phyloP scores from a whole-genome alignment of 192 early-diverging fungal species.

The Oehlia diaphana region DNA sequence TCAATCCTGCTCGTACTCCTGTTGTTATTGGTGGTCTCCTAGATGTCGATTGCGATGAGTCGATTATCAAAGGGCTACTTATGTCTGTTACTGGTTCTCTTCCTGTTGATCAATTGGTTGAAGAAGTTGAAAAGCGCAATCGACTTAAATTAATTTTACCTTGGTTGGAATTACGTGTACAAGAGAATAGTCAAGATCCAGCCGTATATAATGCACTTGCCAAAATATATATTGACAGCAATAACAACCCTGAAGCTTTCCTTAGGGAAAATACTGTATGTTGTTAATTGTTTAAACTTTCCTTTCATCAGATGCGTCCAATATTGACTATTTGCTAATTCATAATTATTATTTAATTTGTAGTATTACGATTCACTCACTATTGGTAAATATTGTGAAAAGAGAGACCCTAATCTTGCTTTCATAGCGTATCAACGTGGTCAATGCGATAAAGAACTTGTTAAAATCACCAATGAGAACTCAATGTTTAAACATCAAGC shows the following conservation, averaged over 20 bases:
- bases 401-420: conserved; percentile 95
- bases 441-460: conserved; percentile 90
- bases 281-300: conserved; percentile 23
- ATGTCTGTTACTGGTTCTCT: conserved; percentile 80
- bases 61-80: conserved; percentile 87
- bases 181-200: conserved; percentile 85
- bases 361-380: conserved; percentile 84
- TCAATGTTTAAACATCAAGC: conserved; percentile 99
- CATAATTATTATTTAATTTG: neutral
- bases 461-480: conserved; percentile 97
- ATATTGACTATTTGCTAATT: neutral
- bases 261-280: conserved; percentile 76
- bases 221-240: conserved; percentile 99
- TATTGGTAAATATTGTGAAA: conserved; percentile 99
- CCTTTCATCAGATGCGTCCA: neutral
- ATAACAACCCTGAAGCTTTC: conserved; percentile 97
- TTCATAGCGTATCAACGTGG: conserved; percentile 94
- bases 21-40: conserved; percentile 95
- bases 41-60: conserved; percentile 98
- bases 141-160: conserved; percentile 92
- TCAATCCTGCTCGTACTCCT: conserved; percentile 92
- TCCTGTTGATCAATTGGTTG: conserved; percentile 83
- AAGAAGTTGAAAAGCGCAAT: conserved; percentile 95
- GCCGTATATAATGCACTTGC: conserved; percentile 97
- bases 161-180: conserved; percentile 89